These are phyloP conservation scores for Baorangia bicolor DNA, from an alignment of 768 basidiomycete genomes.

Conservation along the genomic window DNA sequence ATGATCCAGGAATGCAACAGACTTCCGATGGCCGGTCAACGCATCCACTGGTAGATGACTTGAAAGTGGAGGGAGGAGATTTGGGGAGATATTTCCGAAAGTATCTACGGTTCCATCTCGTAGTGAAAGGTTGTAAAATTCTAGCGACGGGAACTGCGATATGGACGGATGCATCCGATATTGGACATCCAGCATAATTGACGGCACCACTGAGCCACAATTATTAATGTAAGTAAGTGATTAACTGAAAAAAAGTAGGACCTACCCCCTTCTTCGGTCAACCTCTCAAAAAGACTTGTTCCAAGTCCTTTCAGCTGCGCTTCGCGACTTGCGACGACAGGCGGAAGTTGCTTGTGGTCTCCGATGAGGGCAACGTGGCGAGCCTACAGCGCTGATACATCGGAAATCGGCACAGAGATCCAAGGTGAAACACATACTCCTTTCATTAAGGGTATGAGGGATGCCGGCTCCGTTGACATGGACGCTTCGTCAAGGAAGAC, in stretches of 20 bases:
- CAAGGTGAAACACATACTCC: slow-evolving; percentile 58
- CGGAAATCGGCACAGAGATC: slow-evolving; percentile 7
- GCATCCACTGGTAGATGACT: slow-evolving; percentile 44
- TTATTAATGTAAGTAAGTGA: slow-evolving; percentile 7
- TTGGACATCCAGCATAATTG: slow-evolving; percentile 91
- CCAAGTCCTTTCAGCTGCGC: slow-evolving; percentile 73
- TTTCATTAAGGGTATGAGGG: slow-evolving; percentile 90
- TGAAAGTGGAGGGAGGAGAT: slow-evolving; percentile 62
- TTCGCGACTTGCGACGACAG: slow-evolving; percentile 76
- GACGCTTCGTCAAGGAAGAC: slow-evolving; percentile 95
- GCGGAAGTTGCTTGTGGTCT: slow-evolving; percentile 96
- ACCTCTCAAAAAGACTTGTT: slow-evolving; percentile 82
- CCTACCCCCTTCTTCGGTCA: slow-evolving; percentile 81
- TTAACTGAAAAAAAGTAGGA: slow-evolving; percentile 12
- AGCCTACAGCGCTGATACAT: slow-evolving; percentile 46
- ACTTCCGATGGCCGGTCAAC: slow-evolving; percentile 43
- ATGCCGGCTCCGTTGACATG: slow-evolving; percentile 94
- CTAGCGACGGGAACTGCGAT: slow-evolving; percentile 78
- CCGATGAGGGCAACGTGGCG: slow-evolving; percentile 86
- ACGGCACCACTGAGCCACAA: slow-evolving; percentile 62
- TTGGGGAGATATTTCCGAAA: slow-evolving; percentile 43
- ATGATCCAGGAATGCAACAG: slow-evolving; percentile 85
- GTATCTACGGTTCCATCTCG: slow-evolving; percentile 72
- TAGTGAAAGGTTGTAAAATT: slow-evolving; percentile 75
- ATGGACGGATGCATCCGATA: slow-evolving; percentile 95